Conservation (phyloP, 2,329 filamentous ascomycete species). For the Aspergillus latus region DNA sequence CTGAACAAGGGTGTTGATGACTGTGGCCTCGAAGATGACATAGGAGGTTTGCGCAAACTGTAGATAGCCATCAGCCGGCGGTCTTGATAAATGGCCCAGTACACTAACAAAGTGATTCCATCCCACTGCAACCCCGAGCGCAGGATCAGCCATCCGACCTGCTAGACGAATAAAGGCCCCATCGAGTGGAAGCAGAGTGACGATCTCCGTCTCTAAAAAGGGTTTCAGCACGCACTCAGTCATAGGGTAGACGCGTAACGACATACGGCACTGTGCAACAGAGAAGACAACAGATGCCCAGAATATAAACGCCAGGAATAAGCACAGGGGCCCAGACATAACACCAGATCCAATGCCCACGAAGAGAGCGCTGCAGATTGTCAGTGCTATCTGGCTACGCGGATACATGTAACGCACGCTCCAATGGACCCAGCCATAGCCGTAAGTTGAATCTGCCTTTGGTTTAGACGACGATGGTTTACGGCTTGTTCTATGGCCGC, state of each 20-base stretch:
- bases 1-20: constrained; percentile 5
- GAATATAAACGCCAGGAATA: constrained; percentile 1
- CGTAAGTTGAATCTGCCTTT: constrained; percentile 6
- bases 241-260: not conserved
- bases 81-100: not conserved
- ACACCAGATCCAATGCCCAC: constrained; percentile 6
- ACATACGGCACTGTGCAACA: constrained; percentile 5
- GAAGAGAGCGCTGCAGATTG: not conserved
- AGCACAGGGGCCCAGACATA: constrained; percentile 4
- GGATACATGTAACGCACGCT: not conserved
- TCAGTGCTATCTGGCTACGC: not conserved
- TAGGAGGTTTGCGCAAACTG: constrained; percentile 8
- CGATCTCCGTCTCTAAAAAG: not conserved
- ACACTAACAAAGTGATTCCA: constrained; percentile 7
- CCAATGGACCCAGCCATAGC: constrained; percentile 4
- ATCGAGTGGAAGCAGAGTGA: constrained; percentile 3
- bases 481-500: not conserved
- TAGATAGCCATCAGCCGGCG: not conserved
- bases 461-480: not conserved
- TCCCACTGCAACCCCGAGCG: constrained; percentile 4
- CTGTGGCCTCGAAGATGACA: constrained; percentile 7
- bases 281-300: constrained; percentile 8
- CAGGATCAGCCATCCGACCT: constrained; percentile 6
- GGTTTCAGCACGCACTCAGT: not conserved
- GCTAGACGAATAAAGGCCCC: constrained; percentile 7